Conservation (phyloP, 1,139 yeast genomes). For the Debaryomycetaceae sp. region DNA sequence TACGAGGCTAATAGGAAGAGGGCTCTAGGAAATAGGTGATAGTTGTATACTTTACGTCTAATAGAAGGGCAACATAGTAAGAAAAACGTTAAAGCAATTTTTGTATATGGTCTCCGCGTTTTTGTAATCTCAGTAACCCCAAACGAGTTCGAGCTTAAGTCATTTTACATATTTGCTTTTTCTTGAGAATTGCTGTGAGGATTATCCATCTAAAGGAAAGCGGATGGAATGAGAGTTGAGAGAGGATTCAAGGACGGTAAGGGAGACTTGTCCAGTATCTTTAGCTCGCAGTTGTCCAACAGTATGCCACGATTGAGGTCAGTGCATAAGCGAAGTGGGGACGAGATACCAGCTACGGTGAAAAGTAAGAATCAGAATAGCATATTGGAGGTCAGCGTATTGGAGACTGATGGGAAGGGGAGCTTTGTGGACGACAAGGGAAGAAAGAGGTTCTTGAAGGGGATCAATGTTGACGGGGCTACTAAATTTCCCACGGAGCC, state of each 20-base stretch:
- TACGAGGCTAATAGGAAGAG: constrained; percentile 31
- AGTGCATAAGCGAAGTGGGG: constrained; percentile 18
- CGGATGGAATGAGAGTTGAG: neutral
- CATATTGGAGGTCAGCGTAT: constrained; percentile 29
- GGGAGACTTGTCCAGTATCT: neutral
- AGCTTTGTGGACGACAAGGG: constrained; percentile 59
- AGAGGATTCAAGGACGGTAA: neutral
- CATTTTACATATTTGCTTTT: too few relatives aligned
- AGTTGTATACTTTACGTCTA: neutral
- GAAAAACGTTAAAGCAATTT: neutral
- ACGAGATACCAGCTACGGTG: constrained; percentile 1
- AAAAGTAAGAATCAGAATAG: constrained; percentile 1
- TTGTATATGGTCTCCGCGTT: neutral
- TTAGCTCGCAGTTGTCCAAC: neutral
- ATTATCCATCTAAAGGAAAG: neutral
- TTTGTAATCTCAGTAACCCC: neutral
- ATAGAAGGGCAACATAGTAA: neutral
- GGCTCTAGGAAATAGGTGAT: constrained; percentile 21
- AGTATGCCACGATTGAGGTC: constrained; percentile 23
- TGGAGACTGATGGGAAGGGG: constrained; percentile 43
- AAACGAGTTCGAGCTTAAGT: too few relatives aligned
- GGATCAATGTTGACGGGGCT: constrained; percentile 79
- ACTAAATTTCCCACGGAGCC: constrained; percentile 70
- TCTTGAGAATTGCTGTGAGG: too few relatives aligned
- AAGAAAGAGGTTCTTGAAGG: constrained; percentile 62